phyloP scores from a whole-genome alignment of 768 basidiomycete genomes.

The Termitomyces sp. region DNA sequence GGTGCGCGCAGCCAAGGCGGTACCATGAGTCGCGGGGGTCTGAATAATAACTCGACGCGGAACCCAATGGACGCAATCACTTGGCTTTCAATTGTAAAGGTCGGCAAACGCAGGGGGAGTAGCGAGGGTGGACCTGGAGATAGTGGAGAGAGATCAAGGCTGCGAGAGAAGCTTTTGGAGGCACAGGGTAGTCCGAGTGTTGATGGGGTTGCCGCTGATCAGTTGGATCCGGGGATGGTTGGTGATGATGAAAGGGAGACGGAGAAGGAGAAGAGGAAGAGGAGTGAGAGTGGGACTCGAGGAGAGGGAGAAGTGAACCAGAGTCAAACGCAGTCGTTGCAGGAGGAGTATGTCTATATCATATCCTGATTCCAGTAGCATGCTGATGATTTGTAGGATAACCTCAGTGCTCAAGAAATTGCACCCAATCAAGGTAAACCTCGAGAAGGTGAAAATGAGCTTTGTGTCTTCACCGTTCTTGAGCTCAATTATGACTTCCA shows the following conservation, averaged over 20 bases:
- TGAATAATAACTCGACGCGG: slow-evolving; percentile 40
- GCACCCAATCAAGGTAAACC: slow-evolving; percentile 63
- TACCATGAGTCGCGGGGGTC: slow-evolving; percentile 45
- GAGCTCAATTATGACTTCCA: slow-evolving; percentile 17
- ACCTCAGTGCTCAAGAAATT: slow-evolving; percentile 68
- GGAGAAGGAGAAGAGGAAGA: slow-evolving; percentile 23
- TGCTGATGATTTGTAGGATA: slow-evolving; percentile 39
- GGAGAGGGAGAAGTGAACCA: slow-evolving; percentile 21
- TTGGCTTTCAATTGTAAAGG: slow-evolving; percentile 72
- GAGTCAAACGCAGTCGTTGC: slow-evolving; percentile 40
- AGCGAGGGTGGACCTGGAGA: slow-evolving; percentile 51
- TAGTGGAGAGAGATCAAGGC: slow-evolving; percentile 39
- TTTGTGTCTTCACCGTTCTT: not conserved
- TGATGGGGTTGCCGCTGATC: slow-evolving; percentile 6
- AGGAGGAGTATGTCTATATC: slow-evolving; percentile 62
- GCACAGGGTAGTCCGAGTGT: slow-evolving; percentile 29
- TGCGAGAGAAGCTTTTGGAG: slow-evolving; percentile 28
- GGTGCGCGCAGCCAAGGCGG: slow-evolving; percentile 23
- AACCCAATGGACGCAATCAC: slow-evolving; percentile 52
- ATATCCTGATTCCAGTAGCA: not conserved
- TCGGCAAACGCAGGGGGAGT: slow-evolving; percentile 48
- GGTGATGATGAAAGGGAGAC: slow-evolving; percentile 5
- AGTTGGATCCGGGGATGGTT: slow-evolving; percentile 13
- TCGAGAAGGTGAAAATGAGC: slow-evolving; percentile 63
- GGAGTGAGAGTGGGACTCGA: slow-evolving; percentile 42